phyloP scores from a whole-genome alignment of 306 rosid genomes.

The Glycine soja region DNA sequence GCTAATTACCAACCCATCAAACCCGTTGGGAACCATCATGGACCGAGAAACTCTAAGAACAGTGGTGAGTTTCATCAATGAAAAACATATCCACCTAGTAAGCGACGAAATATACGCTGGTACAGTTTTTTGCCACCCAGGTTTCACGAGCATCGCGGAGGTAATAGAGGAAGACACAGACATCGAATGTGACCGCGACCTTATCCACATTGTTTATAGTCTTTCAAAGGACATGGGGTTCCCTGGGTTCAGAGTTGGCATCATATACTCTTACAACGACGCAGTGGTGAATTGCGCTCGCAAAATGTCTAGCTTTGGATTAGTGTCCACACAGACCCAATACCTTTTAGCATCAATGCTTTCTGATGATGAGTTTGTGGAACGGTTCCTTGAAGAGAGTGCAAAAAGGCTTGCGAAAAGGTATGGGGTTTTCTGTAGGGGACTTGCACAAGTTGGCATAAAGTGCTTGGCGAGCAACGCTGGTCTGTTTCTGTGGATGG shows the following conservation, averaged over 20 bases:
- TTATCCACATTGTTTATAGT: conserved; percentile 82
- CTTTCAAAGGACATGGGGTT: conserved; percentile 89
- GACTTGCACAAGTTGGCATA: conserved; percentile 61
- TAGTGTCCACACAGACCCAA: conserved; percentile 82
- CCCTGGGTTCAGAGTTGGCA: conserved; percentile 85
- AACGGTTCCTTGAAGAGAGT: conserved; percentile 57
- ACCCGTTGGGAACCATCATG: conserved; percentile 72
- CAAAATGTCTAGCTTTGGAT: conserved; percentile 88
- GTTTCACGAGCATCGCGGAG: conserved; percentile 77
- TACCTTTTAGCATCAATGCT: conserved; percentile 70
- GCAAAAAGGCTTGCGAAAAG: conserved; percentile 53
- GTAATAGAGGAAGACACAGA: conserved; percentile 61
- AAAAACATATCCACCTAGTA: conserved; percentile 71
- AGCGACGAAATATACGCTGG: conserved; percentile 80
- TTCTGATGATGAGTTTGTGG: conserved; percentile 65
- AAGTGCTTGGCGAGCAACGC: conserved; percentile 66
- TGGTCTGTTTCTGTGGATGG: conserved; percentile 89
- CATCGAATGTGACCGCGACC: conserved; percentile 46
- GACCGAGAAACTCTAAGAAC: conserved; percentile 63
- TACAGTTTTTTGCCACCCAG: conserved; percentile 66
- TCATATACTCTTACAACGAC: conserved; percentile 81
- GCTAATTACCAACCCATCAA: conserved; percentile 87
- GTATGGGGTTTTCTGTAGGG: conserved; percentile 50
- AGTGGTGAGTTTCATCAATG: conserved; percentile 63
- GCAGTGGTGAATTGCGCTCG: conserved; percentile 62